phyloP scores from a whole-genome alignment of 306 rosid species.

The Vachellia pachyceras region DNA sequence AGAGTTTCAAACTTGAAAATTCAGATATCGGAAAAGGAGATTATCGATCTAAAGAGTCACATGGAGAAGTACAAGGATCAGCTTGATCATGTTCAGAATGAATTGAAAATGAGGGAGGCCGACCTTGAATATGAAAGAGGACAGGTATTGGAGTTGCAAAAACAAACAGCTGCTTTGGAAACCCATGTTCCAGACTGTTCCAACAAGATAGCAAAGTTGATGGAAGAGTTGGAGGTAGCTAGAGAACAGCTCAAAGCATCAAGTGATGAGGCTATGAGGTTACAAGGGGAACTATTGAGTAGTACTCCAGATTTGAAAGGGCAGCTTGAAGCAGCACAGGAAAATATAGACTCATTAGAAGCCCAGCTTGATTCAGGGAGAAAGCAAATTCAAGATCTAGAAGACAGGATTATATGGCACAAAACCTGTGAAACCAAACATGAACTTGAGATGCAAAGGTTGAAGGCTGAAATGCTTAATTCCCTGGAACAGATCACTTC shows the following conservation, averaged over 20 bases:
- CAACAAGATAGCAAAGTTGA: conserved; percentile 50
- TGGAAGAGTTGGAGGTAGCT: conserved; percentile 52
- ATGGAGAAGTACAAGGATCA: conserved; percentile 45
- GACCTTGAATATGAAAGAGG: conserved; percentile 55
- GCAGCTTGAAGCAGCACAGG: conserved; percentile 48
- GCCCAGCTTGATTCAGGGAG: conserved; percentile 47
- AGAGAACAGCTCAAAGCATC: conserved; percentile 52
- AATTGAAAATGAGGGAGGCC: conserved; percentile 50
- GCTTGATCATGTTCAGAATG: conserved; percentile 36
- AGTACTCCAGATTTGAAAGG: conserved; percentile 43
- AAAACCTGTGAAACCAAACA: conserved; percentile 39
- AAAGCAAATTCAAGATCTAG: conserved; percentile 45
- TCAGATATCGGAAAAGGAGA: conserved; percentile 52
- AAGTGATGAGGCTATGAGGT: conserved; percentile 46
- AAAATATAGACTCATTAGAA: conserved; percentile 42
- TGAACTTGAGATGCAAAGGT: conserved; percentile 49
- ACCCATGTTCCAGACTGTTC: conserved; percentile 47
- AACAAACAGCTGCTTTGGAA: conserved; percentile 49
- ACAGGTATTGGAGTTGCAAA: conserved; percentile 51
- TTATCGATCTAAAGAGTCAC: conserved; percentile 40
- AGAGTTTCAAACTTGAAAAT: conserved; percentile 50
- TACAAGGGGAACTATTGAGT: conserved; percentile 48
- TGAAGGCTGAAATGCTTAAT: conserved; percentile 50
- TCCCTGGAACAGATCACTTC: conserved; percentile 40
- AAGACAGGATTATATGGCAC: conserved; percentile 48